These are phyloP conservation scores for Crucibulum laeve DNA, from an alignment of 768 basidiomycete species.

Conservation along the genomic window DNA sequence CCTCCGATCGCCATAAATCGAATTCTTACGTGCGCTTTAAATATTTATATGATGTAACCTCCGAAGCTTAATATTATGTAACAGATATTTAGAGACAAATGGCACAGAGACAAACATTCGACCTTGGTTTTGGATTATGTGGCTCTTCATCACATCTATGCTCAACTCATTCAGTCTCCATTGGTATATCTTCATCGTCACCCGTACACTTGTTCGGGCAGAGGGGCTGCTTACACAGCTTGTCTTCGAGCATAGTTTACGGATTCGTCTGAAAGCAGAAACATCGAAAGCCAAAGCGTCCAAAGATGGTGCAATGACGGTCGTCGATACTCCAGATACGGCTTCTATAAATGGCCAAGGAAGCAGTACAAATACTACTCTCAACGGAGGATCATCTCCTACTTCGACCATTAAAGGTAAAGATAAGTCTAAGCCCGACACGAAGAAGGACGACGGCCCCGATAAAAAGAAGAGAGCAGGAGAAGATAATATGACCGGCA, in stretches of 20 bases:
- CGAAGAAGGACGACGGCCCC: neutral
- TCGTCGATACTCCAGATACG: constrained; percentile 2
- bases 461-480: neutral
- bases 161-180: constrained; percentile 41
- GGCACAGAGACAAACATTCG: constrained; percentile 43
- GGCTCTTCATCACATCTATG: constrained; percentile 45
- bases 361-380: neutral
- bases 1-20: constrained; percentile 38
- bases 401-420: neutral
- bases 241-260: constrained; percentile 44
- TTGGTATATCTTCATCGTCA: constrained; percentile 47
- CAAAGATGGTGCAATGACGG: constrained; percentile 3
- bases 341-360: constrained; percentile 13
- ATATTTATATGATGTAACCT: neutral
- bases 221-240: constrained; percentile 43
- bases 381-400: neutral
- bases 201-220: constrained; percentile 29
- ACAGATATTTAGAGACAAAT: constrained; percentile 53
- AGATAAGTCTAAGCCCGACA: neutral
- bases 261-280: constrained; percentile 56
- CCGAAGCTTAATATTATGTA: neutral
- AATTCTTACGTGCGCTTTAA: constrained; percentile 27
- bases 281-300: constrained; percentile 9
- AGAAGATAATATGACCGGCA: constrained; percentile 54
- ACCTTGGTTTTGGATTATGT: constrained; percentile 68